Evolutionary conservation across 352 stramenopile species (phyloP), one percentile per base, ranked within the genome.

Genomic region (Phytophthora pini): DNA sequence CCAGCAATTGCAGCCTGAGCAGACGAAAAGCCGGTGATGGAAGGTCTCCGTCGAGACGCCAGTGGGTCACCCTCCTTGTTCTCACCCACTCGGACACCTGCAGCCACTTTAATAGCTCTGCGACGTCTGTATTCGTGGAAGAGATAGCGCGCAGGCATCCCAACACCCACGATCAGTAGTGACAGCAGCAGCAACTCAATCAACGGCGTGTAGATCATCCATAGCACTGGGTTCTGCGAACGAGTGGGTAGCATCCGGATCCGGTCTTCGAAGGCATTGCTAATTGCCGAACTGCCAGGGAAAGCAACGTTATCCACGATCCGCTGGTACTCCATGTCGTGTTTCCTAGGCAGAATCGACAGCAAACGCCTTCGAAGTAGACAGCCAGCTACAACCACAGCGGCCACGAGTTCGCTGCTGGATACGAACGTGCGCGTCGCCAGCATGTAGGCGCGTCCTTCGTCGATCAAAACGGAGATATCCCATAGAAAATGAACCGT

Each of bases 141-240:
- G 2, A 62, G 11, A 39, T 76, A 79, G 13, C 72, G 65, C 17
- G 44, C 39, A 20, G 50, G 3, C 34, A 80, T 56, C 2, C 61
- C 49, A 6, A 60, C 10, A 2, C 32, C 38, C 6, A 65, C 51
- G 7, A 67, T 44, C 12, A 76, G 8, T 2, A 79, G 15, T 0
- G 61, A 72, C 26, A 72, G 40, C 4, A 74, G 32, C 38, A 81
- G 38, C 17, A 81, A 44, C 29, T 65, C 39, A 12, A 68, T 31
- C 4, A 80, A 46, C 10, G 70, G 64, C 10, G 47, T 48, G 61
- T 82, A 84, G 56, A 90, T 65, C 46, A 80, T 45, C 64, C 66
- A 70, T 17, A 86, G 31, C 2, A 67, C 50, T 15, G 56, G 68
- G 62, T 52, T 65, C 20, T 71, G 29, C 40, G 66, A 44, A 17